Evolutionary conservation across 2,329 filamentous ascomycete genomes (phyloP).

Genomic region (Fusarium piperis): DNA sequence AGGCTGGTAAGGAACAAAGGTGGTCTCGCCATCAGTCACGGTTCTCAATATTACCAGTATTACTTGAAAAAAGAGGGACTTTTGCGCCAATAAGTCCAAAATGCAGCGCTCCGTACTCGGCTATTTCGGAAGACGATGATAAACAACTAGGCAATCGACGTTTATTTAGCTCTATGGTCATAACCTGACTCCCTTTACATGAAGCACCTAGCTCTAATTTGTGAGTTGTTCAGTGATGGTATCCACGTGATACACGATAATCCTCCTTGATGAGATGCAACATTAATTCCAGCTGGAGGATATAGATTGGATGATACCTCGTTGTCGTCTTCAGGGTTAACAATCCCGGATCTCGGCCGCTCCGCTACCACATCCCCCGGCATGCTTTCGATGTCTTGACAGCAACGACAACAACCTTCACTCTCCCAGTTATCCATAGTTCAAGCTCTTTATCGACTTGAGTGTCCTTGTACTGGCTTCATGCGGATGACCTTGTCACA

Average conservation of each 20-base stretch:
- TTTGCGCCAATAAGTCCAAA: background rate
- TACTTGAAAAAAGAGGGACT: background rate
- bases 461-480: background rate
- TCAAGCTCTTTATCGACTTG: background rate
- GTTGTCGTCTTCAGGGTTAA: background rate
- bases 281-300: background rate
- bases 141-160: background rate
- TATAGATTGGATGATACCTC: background rate
- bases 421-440: background rate
- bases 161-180: background rate
- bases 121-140: background rate
- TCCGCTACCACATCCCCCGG: background rate
- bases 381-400: background rate
- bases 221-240: background rate
- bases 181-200: background rate
- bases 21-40: background rate
- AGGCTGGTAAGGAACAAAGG: background rate
- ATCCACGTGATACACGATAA: background rate
- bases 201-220: background rate
- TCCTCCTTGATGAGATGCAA: background rate
- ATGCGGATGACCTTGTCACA: conserved; percentile 46
- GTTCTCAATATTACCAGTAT: no score
- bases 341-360: background rate
- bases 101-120: background rate
- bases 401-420: background rate